Evolutionary conservation across 2,329 filamentous ascomycete species (phyloP).

Genomic region (Botrytis squamosa): DNA sequence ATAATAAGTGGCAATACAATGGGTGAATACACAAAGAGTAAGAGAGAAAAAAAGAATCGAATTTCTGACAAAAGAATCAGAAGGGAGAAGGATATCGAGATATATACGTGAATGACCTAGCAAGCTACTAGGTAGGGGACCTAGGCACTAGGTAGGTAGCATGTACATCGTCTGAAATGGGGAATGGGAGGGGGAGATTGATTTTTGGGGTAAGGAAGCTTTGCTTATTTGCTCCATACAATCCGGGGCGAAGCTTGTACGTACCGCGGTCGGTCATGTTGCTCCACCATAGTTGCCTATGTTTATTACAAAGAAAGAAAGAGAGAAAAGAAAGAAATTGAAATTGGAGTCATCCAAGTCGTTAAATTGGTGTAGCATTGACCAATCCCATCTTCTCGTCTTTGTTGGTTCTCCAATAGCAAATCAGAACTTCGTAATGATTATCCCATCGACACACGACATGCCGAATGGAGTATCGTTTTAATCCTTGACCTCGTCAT

Average conservation of each 20-base stretch:
- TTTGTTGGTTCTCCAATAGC: constrained; percentile 6
- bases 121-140: background rate
- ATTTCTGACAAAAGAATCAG: background rate
- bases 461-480: constrained; percentile 2
- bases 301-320: background rate
- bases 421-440: background rate
- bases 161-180: background rate
- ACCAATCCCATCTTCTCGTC: background rate
- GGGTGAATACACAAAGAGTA: background rate
- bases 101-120: constrained; percentile 3
- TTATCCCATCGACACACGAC: background rate
- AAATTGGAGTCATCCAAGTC: background rate
- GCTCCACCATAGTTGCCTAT: background rate
- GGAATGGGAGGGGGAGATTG: background rate
- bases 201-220: background rate
- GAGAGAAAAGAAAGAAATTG: background rate
- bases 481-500: background rate
- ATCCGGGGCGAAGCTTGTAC: background rate
- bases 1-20: background rate
- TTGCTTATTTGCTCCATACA: background rate
- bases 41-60: background rate
- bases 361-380: background rate
- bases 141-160: background rate
- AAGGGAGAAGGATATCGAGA: background rate
- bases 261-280: background rate